Evolutionary conservation across 441 rosid genomes (phyloP), one percentile per base, ranked within the genome.

Genomic region (Biscutella auriculata): DNA sequence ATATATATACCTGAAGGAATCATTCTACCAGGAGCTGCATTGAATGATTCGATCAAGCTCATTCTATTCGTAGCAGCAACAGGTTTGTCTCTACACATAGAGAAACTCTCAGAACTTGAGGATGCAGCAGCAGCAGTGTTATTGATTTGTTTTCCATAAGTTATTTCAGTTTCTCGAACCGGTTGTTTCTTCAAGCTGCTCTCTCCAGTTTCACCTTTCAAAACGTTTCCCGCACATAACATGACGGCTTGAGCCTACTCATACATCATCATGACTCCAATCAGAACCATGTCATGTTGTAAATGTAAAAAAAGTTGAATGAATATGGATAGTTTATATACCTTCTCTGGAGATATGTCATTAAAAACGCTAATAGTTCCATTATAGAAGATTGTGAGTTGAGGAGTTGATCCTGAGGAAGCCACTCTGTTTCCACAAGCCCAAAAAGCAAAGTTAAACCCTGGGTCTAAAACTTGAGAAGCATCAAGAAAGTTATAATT

Each of bases 241-340:
- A 87, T 82, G 68, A 89, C 80, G 65, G 94, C 82, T 68, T 79
- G 87, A 50, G 87, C 95, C 95, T 89, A 30, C 17, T 16, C 27
- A 17, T 19, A 37, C 15, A 34, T 34, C 23, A 54, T 1, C 10
- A 34, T 17, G 60, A 49, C 37, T 57, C 28, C 2, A 6, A 14
- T 51, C 9, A 56, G 25, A 17, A 67, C 42, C 13, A 58, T 65
- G 41, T 15, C 36, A 60, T n/a, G 19, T 37, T 15, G 43, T 0
- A 1, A 9, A 54, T n/a, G n/a, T n/a, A 2, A 19, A 48, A 17
- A 39, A 26, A 23, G 23, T 12, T 32, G 5, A 39, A 13, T 26
- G 35, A 28, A 15, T 25, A n/a, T 6, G 5, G 29, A 45, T 13
- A 27, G 17, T 32, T 33, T 15, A 23, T 46, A 6, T 51, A 80